A percentile compares a stretch with the other conserved stretches of the same genome.
These are phyloP conservation scores for Apiotrichum gamsii DNA, from an alignment of 1,284 basidiomycete species.

Conservation along the genomic window DNA sequence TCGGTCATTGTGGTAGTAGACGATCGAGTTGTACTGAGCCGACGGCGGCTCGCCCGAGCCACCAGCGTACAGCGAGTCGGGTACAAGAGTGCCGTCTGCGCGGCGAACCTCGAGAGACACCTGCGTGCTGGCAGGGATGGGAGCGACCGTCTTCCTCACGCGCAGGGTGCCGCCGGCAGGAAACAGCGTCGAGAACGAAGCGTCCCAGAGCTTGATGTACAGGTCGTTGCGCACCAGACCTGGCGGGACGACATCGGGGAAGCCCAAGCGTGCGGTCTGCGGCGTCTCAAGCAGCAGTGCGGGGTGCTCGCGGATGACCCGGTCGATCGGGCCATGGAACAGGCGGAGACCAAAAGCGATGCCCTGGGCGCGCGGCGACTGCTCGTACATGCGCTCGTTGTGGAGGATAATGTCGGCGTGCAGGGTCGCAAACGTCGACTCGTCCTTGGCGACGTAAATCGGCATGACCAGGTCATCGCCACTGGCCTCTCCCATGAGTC, in stretches of 20 bases:
- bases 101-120: constrained; percentile 84
- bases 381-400: constrained; percentile 73
- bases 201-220: constrained; percentile 90
- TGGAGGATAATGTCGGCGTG: constrained; percentile 89
- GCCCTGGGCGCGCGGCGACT: constrained; percentile 73
- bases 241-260: constrained; percentile 93
- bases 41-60: constrained; percentile 78
- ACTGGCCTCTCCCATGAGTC: constrained; percentile 49
- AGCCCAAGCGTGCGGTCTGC: constrained; percentile 81
- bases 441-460: constrained; percentile 77
- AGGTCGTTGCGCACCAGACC: constrained; percentile 88
- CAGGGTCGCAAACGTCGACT: constrained; percentile 80
- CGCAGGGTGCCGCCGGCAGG: constrained; percentile 48
- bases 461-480: constrained; percentile 72
- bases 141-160: constrained; percentile 32
- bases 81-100: constrained; percentile 58
- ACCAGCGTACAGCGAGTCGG: constrained; percentile 70
- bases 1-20: constrained; percentile 75
- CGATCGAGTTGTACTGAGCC: constrained; percentile 79
- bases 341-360: constrained; percentile 83
- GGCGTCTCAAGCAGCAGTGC: constrained; percentile 78
- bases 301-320: constrained; percentile 75
- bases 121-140: constrained; percentile 61
- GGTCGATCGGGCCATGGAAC: constrained; percentile 72
- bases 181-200: constrained; percentile 57